These are phyloP conservation scores for Physcomitrellopsis africana DNA, from an alignment of 225 moss, liverwort and hornwort species.

Conservation along the genomic window DNA sequence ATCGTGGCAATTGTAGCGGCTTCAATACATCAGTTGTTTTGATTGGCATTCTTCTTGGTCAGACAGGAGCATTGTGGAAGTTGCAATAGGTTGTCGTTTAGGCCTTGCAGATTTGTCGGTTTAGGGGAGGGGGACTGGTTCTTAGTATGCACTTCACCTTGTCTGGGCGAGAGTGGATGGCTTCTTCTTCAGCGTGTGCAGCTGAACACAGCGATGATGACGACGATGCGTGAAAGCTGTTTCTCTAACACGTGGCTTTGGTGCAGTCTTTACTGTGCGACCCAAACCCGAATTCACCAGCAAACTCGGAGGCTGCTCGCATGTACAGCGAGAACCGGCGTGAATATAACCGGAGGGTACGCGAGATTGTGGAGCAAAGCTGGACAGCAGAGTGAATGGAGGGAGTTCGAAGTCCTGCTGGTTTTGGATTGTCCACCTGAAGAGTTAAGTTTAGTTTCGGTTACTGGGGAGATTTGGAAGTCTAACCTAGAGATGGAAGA, in stretches of 20 bases:
- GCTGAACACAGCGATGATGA: background rate
- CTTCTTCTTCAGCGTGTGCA: background rate
- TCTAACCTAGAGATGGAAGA: conserved; percentile 34
- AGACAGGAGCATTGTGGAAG: background rate
- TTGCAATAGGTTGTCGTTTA: background rate
- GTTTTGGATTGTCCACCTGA: conserved; percentile 40
- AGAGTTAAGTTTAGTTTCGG: conserved; percentile 23
- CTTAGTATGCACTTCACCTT: background rate
- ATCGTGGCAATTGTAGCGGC: background rate
- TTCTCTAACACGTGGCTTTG: conserved; percentile 1
- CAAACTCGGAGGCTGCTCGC: conserved; percentile 76
- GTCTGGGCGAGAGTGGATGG: background rate
- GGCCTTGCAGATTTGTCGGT: background rate
- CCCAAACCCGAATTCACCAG: conserved; percentile 78
- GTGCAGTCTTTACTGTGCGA: conserved; percentile 80
- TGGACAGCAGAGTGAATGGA: conserved; percentile 79
- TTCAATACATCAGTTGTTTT: background rate
- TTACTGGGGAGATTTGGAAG: conserved; percentile 34
- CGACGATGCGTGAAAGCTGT: background rate
- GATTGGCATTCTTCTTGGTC: background rate
- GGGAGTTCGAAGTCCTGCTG: conserved; percentile 21
- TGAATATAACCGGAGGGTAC: conserved; percentile 79
- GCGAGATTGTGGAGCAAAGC: conserved; percentile 79
- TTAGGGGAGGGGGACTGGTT: background rate
- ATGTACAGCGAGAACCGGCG: conserved; percentile 84